Evolutionary conservation across 192 early-diverging fungal genomes (phyloP), one percentile per base, ranked within the genome.

Genomic region (Backusella tuberculispora): DNA sequence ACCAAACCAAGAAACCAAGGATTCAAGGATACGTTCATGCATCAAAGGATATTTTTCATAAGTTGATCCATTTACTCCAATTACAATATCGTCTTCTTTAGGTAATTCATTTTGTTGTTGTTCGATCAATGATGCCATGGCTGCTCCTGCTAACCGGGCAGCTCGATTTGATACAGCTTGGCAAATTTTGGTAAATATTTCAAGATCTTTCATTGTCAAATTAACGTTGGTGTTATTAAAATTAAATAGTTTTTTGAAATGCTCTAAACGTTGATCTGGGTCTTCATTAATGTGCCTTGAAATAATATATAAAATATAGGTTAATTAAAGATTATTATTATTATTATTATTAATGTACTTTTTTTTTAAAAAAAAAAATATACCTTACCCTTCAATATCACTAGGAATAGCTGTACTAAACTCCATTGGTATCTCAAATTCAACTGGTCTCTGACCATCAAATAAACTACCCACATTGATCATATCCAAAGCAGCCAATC

Each of bases 11-110:
- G 90, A 85, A 45, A 84, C 81, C 47, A 96, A 77, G 44, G 93
- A 88, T 68, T 88, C 85, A 66, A 89, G 85, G 83, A 98, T 92
- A 66, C 90, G 83, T 60, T 91, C 85, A 45, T 91, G 88, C 82
- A 93, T 95, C 78, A 90, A 86, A 6, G 95, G 92, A 81, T 95
- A 98, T 69, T 92, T 88, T 83, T 97, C 92, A 84, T 93, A 98
- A 48, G 95, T 86, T 43, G 91, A 93, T 38, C 97, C 97, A 71
- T 96, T 95, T 69, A 98, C 92, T 38, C 93, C 97, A 29, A 98
- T 90, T 12, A 94, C 92, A 75, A 90, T 83, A 17, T 63, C 60
- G 73, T 85, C 75, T 50, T 74, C 63, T 17, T 41, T 63, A 66
- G 78, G 38, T 79, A 44, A 50, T 8, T 45, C n/a, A 29, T 63